Evolutionary conservation across 352 stramenopile species (phyloP).

Genomic region (Phytophthora sojae): DNA sequence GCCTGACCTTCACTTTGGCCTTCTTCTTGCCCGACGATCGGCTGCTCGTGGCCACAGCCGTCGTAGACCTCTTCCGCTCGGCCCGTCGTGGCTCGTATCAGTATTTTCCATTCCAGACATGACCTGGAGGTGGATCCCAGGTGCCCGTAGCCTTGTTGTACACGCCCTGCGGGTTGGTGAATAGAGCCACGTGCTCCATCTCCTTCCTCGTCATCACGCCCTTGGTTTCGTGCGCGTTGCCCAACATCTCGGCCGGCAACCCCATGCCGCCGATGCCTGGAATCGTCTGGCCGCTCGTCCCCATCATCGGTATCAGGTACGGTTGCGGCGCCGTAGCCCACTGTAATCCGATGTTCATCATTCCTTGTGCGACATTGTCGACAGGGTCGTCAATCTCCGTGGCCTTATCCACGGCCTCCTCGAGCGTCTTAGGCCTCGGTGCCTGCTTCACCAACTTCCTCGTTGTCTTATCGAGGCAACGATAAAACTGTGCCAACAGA

Average conservation of each 20-base stretch:
- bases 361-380: not conserved
- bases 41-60: not conserved
- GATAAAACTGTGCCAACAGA: too few species aligned
- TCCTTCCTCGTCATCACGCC: not conserved
- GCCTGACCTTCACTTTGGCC: not conserved
- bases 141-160: constrained; percentile 1
- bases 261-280: not conserved
- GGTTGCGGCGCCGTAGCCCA: too few species aligned
- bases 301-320: too few species aligned
- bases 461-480: too few species aligned
- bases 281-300: too few species aligned
- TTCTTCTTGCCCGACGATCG: not conserved
- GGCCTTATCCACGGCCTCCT: not conserved
- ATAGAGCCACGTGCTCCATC: not conserved
- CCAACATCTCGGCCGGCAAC: not conserved
- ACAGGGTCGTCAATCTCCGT: not conserved
- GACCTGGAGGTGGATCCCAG: too few species aligned
- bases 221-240: not conserved
- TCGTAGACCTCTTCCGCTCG: not conserved
- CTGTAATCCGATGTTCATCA: too few species aligned
- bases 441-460: too few species aligned
- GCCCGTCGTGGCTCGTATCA: not conserved
- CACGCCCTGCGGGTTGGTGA: constrained; percentile 8
- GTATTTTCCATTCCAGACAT: constrained; percentile 9
- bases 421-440: too few species aligned